Evolutionary conservation across 768 basidiomycete species (phyloP).

Genomic region (Russula sp.): DNA sequence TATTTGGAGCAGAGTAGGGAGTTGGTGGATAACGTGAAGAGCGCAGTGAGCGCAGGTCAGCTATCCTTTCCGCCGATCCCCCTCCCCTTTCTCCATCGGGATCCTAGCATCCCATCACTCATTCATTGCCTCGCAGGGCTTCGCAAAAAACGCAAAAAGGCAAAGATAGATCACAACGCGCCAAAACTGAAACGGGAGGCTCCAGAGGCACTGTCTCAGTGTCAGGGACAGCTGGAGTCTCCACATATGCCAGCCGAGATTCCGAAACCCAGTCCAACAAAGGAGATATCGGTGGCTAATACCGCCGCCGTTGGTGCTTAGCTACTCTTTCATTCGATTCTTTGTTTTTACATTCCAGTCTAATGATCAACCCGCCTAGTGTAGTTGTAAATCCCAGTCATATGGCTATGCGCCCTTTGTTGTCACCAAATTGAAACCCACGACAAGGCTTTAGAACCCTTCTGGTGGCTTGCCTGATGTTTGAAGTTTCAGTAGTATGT

Average conservation of each 20-base stretch:
- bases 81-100: conserved; percentile 21
- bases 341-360: background rate
- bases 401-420: background rate
- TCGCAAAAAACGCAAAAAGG: conserved; percentile 71
- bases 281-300: background rate
- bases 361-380: background rate
- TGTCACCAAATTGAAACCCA: background rate
- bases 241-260: background rate
- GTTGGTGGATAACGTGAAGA: conserved; percentile 86
- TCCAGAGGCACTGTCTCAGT: background rate
- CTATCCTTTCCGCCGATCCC: background rate
- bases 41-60: conserved; percentile 78
- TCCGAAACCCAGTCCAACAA: background rate
- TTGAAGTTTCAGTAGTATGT: too few species aligned
- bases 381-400: background rate
- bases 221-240: background rate
- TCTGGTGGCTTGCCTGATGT: background rate
- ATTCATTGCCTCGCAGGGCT: conserved; percentile 40
- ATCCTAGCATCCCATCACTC: background rate
- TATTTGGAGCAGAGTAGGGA: conserved; percentile 89
- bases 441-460: background rate
- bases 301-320: conserved; percentile 6
- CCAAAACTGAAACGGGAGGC: background rate
- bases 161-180: conserved; percentile 33
- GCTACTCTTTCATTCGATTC: background rate